Evolutionary conservation across 176 grass and related monocot genomes (phyloP).

Genomic region (Avena insularis): DNA sequence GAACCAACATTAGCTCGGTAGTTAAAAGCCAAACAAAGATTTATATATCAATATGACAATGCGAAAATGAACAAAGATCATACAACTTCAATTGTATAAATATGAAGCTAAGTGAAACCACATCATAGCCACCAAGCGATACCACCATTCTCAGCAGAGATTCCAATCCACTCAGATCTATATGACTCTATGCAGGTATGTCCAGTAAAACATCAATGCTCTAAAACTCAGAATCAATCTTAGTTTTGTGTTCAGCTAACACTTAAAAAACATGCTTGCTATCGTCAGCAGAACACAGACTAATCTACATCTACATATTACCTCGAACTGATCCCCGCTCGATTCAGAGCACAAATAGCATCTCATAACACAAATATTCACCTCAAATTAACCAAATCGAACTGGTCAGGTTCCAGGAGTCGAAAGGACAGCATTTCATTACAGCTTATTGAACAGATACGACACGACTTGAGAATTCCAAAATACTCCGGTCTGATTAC

Average conservation of each 20-base stretch:
- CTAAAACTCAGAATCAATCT: neutral
- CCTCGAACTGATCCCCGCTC: neutral
- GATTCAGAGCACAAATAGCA: neutral
- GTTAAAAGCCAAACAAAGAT: neutral
- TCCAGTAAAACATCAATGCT: neutral
- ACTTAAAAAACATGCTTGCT: neutral
- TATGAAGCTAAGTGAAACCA: neutral
- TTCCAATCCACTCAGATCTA: neutral
- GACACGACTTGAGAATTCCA: conserved; percentile 4
- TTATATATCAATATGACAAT: neutral
- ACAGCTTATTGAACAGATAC: conserved; percentile 53
- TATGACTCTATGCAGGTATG: neutral
- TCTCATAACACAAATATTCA: neutral
- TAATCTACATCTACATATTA: neutral
- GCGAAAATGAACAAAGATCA: neutral
- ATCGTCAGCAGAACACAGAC: neutral
- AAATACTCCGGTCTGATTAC: conserved; percentile 35
- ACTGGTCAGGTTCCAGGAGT: conserved; percentile 21
- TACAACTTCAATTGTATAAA: neutral
- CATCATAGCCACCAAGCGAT: neutral
- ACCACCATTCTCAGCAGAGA: neutral
- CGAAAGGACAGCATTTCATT: conserved; percentile 32
- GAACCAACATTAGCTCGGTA: neutral
- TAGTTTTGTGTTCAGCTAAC: neutral
- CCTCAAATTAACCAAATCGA: conserved; percentile 30